phyloP scores from a whole-genome alignment of 1,284 basidiomycete species.

The Sporisorium sorghi region DNA sequence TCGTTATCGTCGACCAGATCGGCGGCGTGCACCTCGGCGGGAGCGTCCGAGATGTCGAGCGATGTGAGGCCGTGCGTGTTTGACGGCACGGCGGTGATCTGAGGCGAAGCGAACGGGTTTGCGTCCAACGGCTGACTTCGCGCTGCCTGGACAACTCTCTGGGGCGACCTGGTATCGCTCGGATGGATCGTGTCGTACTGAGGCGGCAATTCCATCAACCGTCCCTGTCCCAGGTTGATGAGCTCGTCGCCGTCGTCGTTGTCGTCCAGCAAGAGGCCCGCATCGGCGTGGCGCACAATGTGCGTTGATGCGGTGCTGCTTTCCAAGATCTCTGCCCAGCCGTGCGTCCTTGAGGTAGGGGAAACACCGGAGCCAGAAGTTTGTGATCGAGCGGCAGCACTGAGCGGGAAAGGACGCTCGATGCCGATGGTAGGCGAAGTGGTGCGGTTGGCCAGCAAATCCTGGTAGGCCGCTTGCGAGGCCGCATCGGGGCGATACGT shows the following conservation, averaged over 20 bases:
- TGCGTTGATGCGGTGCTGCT: slow-evolving; percentile 11
- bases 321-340: slow-evolving; percentile 30
- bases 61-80: slow-evolving; percentile 26
- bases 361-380: slow-evolving; percentile 5
- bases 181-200: slow-evolving; percentile 57
- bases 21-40: slow-evolving; percentile 37
- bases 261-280: slow-evolving; percentile 58
- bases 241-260: slow-evolving; percentile 50
- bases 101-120: slow-evolving; percentile 13
- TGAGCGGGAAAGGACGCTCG: slow-evolving; percentile 19
- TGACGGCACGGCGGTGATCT: background rate
- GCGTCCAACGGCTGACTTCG: background rate
- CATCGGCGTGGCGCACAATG: slow-evolving; percentile 55
- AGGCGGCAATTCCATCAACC: slow-evolving; percentile 56
- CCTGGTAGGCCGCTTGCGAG: slow-evolving; percentile 45
- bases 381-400: slow-evolving; percentile 12
- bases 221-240: slow-evolving; percentile 20
- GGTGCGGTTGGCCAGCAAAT: slow-evolving; percentile 16
- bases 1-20: slow-evolving; percentile 46
- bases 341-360: slow-evolving; percentile 9
- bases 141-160: slow-evolving; percentile 15
- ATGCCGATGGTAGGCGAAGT: slow-evolving; percentile 21
- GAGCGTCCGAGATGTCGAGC: slow-evolving; percentile 36
- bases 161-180: slow-evolving; percentile 6
- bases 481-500: slow-evolving; percentile 47